These are phyloP conservation scores for Gloeopeniophorella convolvens DNA, from an alignment of 768 basidiomycete species.

Conservation along the genomic window DNA sequence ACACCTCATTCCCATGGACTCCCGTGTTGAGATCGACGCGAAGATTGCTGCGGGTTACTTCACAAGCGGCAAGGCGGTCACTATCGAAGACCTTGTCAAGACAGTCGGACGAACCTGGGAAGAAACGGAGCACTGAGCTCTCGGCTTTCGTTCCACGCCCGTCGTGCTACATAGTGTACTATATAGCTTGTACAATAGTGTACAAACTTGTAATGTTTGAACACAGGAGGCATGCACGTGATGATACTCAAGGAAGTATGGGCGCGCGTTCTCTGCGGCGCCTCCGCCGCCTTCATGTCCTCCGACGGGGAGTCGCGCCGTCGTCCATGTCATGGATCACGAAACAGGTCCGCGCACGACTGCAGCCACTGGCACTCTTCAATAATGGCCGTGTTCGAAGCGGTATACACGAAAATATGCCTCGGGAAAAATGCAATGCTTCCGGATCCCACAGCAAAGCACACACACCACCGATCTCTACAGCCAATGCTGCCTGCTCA, in stretches of 20 bases:
- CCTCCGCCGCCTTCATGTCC: not conserved
- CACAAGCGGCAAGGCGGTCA: constrained; percentile 69
- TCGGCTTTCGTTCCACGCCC: not conserved
- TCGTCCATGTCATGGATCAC: not conserved
- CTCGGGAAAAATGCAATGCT: not conserved
- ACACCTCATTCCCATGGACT: constrained; percentile 84
- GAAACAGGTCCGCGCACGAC: not conserved
- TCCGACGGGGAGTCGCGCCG: too few species aligned
- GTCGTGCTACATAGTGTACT: not conserved
- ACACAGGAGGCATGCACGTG: too few species aligned
- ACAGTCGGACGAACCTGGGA: constrained; percentile 90
- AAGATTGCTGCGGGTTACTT: constrained; percentile 96
- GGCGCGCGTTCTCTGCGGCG: too few species aligned
- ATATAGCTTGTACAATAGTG: not conserved
- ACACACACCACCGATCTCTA: not conserved
- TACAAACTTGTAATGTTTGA: not conserved
- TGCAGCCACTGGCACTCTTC: not conserved
- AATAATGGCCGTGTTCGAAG: not conserved
- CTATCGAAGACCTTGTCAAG: constrained; percentile 72
- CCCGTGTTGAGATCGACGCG: constrained; percentile 91
- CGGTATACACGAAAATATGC: too few species aligned
- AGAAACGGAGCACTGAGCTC: constrained; percentile 79
- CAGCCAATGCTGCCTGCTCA: not conserved
- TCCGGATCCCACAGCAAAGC: not conserved
- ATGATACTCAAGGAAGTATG: too few species aligned